Base-by-base conservation (phyloP, 2,329 filamentous ascomycete species). In the Elsinoe perseae region DNA sequence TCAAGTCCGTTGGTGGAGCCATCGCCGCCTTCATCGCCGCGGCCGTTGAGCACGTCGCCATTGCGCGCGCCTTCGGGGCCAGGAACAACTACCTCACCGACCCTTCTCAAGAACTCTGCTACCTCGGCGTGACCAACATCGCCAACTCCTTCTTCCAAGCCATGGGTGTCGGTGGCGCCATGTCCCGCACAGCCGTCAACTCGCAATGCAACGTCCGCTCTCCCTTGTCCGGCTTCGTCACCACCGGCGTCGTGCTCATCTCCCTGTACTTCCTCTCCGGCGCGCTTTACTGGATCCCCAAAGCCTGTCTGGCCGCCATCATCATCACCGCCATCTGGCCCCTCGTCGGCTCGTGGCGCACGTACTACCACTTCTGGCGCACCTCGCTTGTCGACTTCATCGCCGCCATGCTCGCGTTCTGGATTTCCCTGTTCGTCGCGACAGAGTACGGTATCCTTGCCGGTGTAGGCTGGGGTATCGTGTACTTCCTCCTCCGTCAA, bases 181-280 rank as follows among this genome's bases (percentile, higher is more conserved):
- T 86, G 79, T 84, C 81, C 0, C 75, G 83, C 8, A 85, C 83
- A 1, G 81, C 83, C 7, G 81, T 86, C 64, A 86, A 85, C 71
- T 84, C 81, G 0, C 76, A 81, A 27, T 83, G 80, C 50, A 77
- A 79, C 30, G 83, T 85, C 63, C 78, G 77, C 59, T 82, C 80
- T 4, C 83, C 83, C 0, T 69, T 84, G 0, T 82, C 79, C 40
- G 82, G 82, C 3, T 61, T 82, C 20, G 72, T 86, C 55, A 84
- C 83, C 0, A 77, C 81, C 2, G 80, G 75, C 3, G 80, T 83
- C 48, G 80, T 86, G 16, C 70, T 86, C 6, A 66, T 85, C 1
- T 81, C 77, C 18, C 77, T 86, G 23, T 85, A 81, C 63, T 76
- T 81, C 58, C 76, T 85, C 34, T 79, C 78, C 0, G 78, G 77